Evolutionary conservation across 1,284 basidiomycete genomes (phyloP).

Genomic region (Leccinum huronense): DNA sequence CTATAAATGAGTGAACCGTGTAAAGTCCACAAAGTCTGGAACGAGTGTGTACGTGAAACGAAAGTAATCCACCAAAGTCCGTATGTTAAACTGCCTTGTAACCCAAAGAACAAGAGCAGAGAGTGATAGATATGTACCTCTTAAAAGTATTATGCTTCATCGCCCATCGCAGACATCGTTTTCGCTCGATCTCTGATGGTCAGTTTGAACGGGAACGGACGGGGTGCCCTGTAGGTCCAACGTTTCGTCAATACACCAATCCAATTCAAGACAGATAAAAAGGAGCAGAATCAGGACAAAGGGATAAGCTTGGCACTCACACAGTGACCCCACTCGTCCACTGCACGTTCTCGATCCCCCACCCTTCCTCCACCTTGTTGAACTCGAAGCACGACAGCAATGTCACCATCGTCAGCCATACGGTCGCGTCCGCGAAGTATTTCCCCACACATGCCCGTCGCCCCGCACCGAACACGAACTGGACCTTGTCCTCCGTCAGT

Average conservation of each 20-base stretch:
- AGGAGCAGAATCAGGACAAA: neutral
- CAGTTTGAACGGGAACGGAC: slow-evolving; percentile 10
- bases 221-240: slow-evolving; percentile 1
- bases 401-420: slow-evolving; percentile 13
- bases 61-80: neutral
- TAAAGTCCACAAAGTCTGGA: neutral
- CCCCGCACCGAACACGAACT: slow-evolving; percentile 51
- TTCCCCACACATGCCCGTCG: slow-evolving; percentile 24
- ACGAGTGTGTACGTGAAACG: neutral
- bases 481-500: slow-evolving; percentile 36
- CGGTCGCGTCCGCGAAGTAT: slow-evolving; percentile 10
- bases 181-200: slow-evolving; percentile 3
- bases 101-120: neutral
- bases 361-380: slow-evolving; percentile 4
- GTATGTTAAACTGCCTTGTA: neutral
- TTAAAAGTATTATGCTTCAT: neutral
- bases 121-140: neutral
- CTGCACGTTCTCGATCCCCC: slow-evolving; percentile 4
- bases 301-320: neutral
- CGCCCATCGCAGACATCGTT: neutral
- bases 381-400: slow-evolving; percentile 16
- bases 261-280: neutral
- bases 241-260: neutral
- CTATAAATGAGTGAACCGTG: neutral
- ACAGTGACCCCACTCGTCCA: slow-evolving; percentile 9